phyloP scores from a whole-genome alignment of 106 monocot species.

The Cymbidium sinense region DNA sequence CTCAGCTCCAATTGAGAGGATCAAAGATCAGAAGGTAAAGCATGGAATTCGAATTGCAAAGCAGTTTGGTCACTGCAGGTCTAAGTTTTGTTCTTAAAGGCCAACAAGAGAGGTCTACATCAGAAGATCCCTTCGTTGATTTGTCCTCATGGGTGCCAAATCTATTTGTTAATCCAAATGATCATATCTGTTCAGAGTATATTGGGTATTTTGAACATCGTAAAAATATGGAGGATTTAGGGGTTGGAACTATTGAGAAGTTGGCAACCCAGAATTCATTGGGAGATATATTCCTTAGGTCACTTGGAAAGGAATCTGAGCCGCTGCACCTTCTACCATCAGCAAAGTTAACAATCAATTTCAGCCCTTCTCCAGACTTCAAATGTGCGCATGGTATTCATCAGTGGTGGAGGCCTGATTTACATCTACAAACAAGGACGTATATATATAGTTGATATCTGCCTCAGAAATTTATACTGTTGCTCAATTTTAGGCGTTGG shows the following conservation, averaged over 20 bases:
- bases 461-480: neutral
- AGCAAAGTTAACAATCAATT: constrained; percentile 61
- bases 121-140: constrained; percentile 38
- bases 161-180: constrained; percentile 81
- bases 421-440: constrained; percentile 39
- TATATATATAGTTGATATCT: constrained; percentile 30
- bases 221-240: constrained; percentile 73
- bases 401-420: constrained; percentile 84
- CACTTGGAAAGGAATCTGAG: constrained; percentile 70
- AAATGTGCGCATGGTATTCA: constrained; percentile 82
- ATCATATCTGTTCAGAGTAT: constrained; percentile 86
- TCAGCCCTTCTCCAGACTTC: constrained; percentile 56
- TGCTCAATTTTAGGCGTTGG: neutral
- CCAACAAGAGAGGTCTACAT: constrained; percentile 8
- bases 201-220: constrained; percentile 85
- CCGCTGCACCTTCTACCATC: constrained; percentile 87
- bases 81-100: constrained; percentile 49
- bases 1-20: constrained; percentile 80
- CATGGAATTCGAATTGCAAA: constrained; percentile 71
- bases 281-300: constrained; percentile 52
- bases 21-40: constrained; percentile 69
- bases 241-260: constrained; percentile 75
- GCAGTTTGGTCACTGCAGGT: constrained; percentile 84
- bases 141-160: constrained; percentile 66
- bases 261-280: constrained; percentile 80